Evolutionary conservation across 1,139 yeast species (phyloP).

Genomic region (Nakaseomyces kungkrabaensis): DNA sequence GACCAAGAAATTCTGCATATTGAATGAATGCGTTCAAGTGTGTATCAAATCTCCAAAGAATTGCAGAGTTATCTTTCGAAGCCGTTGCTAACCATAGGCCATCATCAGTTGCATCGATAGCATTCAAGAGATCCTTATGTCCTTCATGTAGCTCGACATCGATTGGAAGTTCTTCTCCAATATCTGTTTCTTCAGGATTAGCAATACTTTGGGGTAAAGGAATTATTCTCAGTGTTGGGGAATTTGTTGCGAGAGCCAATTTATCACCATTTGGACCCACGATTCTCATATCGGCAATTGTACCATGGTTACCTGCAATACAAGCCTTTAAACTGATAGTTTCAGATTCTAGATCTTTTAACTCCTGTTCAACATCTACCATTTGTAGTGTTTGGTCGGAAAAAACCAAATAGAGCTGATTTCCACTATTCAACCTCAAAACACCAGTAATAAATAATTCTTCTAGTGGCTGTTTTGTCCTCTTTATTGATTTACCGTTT

Average conservation of each 20-base stretch:
- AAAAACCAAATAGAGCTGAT: constrained; percentile 37
- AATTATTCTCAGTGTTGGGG: constrained; percentile 78
- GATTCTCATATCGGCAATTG: constrained; percentile 77
- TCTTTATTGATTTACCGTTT: constrained; percentile 34
- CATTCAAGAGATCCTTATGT: constrained; percentile 76
- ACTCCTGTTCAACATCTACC: constrained; percentile 33
- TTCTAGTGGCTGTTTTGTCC: constrained; percentile 49
- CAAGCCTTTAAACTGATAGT: constrained; percentile 40
- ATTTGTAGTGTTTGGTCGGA: constrained; percentile 79
- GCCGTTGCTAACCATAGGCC: constrained; percentile 90
- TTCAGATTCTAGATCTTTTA: constrained; percentile 19
- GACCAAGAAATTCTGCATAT: constrained; percentile 68
- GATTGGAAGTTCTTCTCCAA: constrained; percentile 34
- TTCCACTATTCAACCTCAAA: constrained; percentile 30
- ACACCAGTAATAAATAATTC: constrained; percentile 61
- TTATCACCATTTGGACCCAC: constrained; percentile 51
- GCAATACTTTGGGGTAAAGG: constrained; percentile 32
- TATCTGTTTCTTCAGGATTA: constrained; percentile 4
- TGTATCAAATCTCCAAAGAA: constrained; percentile 62
- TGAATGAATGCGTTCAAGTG: constrained; percentile 36
- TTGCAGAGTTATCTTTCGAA: constrained; percentile 80
- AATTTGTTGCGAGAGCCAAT: constrained; percentile 84
- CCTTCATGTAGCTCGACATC: constrained; percentile 64
- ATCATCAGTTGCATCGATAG: constrained; percentile 65
- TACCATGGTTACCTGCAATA: constrained; percentile 92